These are phyloP conservation scores for Gymnopilus dilepis DNA, from an alignment of 768 basidiomycete species.

Conservation along the genomic window DNA sequence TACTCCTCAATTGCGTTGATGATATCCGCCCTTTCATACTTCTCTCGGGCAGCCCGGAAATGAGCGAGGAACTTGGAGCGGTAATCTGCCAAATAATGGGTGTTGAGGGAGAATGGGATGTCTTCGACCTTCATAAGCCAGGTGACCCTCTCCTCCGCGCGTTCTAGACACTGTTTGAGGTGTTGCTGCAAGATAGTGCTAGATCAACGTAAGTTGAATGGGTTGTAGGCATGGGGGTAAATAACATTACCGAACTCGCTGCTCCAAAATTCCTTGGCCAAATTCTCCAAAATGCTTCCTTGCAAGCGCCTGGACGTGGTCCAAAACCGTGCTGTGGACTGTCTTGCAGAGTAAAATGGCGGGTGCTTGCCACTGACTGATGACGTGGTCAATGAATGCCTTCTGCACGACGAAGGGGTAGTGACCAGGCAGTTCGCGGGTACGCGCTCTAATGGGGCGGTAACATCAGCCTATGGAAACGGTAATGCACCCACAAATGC, in stretches of 20 bases:
- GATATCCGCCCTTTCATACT: conserved; percentile 33
- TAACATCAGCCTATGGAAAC: background rate
- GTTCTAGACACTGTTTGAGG: conserved; percentile 47
- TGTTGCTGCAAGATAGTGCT: conserved; percentile 50
- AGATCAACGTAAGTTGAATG: background rate
- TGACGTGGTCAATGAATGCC: conserved; percentile 50
- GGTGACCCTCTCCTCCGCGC: conserved; percentile 44
- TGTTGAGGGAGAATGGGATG: conserved; percentile 57
- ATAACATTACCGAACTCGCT: conserved; percentile 44
- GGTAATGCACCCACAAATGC: conserved; percentile 20
- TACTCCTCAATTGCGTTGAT: conserved; percentile 29
- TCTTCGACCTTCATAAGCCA: conserved; percentile 59
- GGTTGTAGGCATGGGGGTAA: too few relatives aligned
- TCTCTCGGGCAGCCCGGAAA: conserved; percentile 51
- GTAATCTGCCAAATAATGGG: conserved; percentile 56
- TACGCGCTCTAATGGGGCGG: conserved; percentile 55
- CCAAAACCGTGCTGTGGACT: conserved; percentile 41
- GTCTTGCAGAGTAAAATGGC: conserved; percentile 49
- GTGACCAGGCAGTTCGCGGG: conserved; percentile 71
- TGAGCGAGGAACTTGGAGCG: conserved; percentile 44
- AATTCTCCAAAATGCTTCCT: conserved; percentile 54
- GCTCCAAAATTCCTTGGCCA: conserved; percentile 57
- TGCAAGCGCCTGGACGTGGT: conserved; percentile 49
- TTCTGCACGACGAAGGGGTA: conserved; percentile 68
- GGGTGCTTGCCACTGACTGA: conserved; percentile 55